Evolutionary conservation across 176 grass and related monocot species (phyloP), one percentile per base, ranked within the genome.

Genomic region (Rhipidocladum racemiflorum): DNA sequence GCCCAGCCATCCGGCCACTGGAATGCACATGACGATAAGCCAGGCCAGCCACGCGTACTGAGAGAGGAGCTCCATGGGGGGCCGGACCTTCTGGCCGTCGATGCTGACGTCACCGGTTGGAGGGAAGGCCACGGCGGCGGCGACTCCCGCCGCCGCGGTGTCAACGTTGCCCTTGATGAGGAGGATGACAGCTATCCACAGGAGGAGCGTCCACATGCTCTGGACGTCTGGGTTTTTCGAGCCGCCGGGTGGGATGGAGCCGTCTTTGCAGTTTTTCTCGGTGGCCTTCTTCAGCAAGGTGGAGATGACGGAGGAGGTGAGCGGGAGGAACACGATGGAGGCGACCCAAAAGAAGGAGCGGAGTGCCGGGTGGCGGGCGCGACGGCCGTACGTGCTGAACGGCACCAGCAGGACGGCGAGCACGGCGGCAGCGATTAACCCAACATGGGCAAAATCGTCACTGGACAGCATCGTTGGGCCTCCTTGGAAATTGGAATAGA

Each of bases 181-280:
- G 14, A 74, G 0, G 21, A 75, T 60, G 77, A 81, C 62, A 0
- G 28, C 61, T 0, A 35, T 6, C 85, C 77, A 87, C 15, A 81
- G 69, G 70, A 87, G 85, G 60, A 87, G 28, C 0, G 38, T 75
- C 77, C 77, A 81, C 85, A 81, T 87, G 15, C 1, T n/a, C 76
- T 14, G 45, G 13, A 65, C 10, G 0, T n/a, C 34, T 2, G 21
- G 28, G 4, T 70, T 72, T 0, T 0, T 0, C 12, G 18, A 24
- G 6, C 18, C 38, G 1, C 0, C 0, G 20, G 0, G 1, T 5
- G 6, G 50, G 18, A 4, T 0, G 50, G 50, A 34, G 32, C 32
- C 18, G 18, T 39, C 32, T 30, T 2, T 39, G 39, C 39, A 21
- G 2, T 20, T 38, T 30, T 1, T 0, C 34, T 67, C 32, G 1